Conservation (phyloP, 208 protist genomes). For the Crithidia acanthocephali region DNA sequence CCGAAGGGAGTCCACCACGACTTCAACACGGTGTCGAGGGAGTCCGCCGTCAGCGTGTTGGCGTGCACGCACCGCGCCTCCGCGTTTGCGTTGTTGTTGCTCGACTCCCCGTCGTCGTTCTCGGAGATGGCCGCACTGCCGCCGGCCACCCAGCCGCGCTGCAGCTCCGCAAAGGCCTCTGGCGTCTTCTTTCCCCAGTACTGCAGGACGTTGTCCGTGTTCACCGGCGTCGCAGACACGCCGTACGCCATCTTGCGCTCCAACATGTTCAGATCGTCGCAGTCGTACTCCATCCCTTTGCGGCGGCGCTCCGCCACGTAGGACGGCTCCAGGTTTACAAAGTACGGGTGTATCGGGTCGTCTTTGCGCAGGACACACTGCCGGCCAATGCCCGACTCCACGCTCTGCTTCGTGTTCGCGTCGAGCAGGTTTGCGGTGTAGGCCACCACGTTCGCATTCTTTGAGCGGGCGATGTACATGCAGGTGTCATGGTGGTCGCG, state of each 20-base stretch:
- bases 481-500: constrained; percentile 79
- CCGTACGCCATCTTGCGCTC: constrained; percentile 84
- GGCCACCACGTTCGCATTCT: constrained; percentile 80
- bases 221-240: constrained; percentile 44
- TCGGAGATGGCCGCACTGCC: constrained; percentile 3
- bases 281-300: constrained; percentile 49
- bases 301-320: constrained; percentile 54
- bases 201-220: constrained; percentile 18
- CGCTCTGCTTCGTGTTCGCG: constrained; percentile 11
- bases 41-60: constrained; percentile 15
- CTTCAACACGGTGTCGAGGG: constrained; percentile 16
- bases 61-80: neutral
- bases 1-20: constrained; percentile 49
- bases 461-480: constrained; percentile 82
- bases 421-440: constrained; percentile 64
- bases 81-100: neutral
- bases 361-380: constrained; percentile 40
- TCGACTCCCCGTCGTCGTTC: neutral
- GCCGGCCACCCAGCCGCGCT: constrained; percentile 11
- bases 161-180: constrained; percentile 20
- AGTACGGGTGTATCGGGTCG: constrained; percentile 75
- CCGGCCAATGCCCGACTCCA: constrained; percentile 38
- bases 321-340: constrained; percentile 69
- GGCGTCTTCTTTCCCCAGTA: constrained; percentile 30
- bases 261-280: constrained; percentile 69